Base-by-base conservation (phyloP, 495 filamentous ascomycete species). In the Xylaria intraflava region DNA sequence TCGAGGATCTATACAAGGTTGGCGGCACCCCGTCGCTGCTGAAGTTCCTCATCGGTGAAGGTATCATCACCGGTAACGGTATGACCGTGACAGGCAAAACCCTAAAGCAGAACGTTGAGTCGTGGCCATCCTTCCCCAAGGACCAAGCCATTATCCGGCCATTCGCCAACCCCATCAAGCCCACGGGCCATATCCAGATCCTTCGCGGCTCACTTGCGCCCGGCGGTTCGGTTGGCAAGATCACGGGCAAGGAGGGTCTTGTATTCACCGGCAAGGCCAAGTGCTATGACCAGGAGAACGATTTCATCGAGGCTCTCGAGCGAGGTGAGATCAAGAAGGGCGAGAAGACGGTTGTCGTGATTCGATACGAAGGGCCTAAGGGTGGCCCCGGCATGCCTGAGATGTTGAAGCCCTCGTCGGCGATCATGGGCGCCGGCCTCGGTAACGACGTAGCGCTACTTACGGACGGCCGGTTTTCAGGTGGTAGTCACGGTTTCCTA, bases 171-270 rank as follows among this genome's bases (percentile, higher is more conserved):
- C 94, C 93, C 22, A 92, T 98, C 79, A 97, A 98, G 75, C 57
- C 75, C 24, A 95, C 90, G 3, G 93, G 93, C 46, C 93, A 97
- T 71, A 95, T 98, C 66, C 91, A 96, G 73, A 98, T 98, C 67
- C 82, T 98, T 17, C 87, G 90, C 47, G 93, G 93, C 30, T 86
- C 85, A 6, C 80, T 98, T 24, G 89, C 93, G 2, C 93, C 93
- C 1, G 93, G 87, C 53, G 93, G 93, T 46, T 87, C 82, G 57
- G 93, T 98, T 12, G 93, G 92, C 56, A 98, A 98, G 77, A 98
- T 98, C 70, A 98, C 93, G 8, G 93, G 93, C 55, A 98, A 98
- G 72, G 93, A 98, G 69, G 93, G 93, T 19, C 78, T 85, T n/a
- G 69, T 75, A 8, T 98, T 98, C 74, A 85, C 78, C 16, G 93